Evolutionary conservation across 176 grass and related monocot species (phyloP).

Genomic region (Elaeis guineensis): DNA sequence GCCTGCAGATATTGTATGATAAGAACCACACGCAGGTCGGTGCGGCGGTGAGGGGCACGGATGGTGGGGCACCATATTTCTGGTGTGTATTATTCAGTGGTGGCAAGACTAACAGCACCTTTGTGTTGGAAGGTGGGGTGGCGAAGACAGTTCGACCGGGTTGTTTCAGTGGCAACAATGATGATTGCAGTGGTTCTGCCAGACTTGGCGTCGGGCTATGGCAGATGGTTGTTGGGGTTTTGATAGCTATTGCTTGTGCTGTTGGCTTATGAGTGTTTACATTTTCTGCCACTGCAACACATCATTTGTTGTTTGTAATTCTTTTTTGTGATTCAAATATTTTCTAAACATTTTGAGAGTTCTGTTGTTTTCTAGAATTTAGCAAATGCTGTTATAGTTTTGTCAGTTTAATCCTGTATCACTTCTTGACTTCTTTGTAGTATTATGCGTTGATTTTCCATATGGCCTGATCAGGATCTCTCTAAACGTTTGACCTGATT

Average conservation of each 20-base stretch:
- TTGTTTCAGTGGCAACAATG: constrained; percentile 76
- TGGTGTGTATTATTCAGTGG: constrained; percentile 84
- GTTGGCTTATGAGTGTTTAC: constrained; percentile 30
- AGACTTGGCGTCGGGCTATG: not conserved
- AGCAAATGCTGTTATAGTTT: no score
- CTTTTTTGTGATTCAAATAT: constrained; percentile 28
- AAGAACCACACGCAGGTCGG: constrained; percentile 81
- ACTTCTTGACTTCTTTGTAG: no score
- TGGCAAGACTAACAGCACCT: constrained; percentile 58
- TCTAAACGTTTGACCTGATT: no score
- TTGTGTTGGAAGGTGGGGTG: constrained; percentile 60
- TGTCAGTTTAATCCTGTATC: no score
- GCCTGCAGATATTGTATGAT: constrained; percentile 46
- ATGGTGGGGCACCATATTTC: constrained; percentile 54
- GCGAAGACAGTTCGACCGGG: constrained; percentile 52
- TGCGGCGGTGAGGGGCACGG: constrained; percentile 53
- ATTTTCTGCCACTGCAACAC: not conserved
- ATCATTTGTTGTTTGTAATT: constrained; percentile 20
- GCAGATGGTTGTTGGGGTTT: constrained; percentile 17
- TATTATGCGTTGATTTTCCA: no score
- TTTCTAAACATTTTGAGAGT: constrained; percentile 4
- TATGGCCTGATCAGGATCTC: no score
- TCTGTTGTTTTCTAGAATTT: constrained; percentile 18
- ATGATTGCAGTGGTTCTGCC: constrained; percentile 48
- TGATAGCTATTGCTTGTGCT: constrained; percentile 21